A percentile compares a stretch with the other conserved stretches of the same genome.
These are phyloP conservation scores for Penicillium ucsense DNA, from an alignment of 495 filamentous ascomycete species.

Conservation along the genomic window DNA sequence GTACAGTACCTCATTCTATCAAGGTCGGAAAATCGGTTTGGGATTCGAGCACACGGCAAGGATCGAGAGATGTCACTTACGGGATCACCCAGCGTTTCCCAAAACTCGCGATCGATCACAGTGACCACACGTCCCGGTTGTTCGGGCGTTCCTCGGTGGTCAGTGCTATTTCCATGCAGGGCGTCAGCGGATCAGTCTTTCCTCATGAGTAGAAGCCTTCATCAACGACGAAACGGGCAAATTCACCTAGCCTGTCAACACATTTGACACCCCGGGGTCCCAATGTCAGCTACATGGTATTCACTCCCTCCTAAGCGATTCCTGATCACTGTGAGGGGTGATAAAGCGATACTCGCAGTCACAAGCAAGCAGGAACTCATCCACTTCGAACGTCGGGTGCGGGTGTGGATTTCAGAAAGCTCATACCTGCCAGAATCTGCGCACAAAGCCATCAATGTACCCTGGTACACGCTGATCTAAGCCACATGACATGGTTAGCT, in stretches of 20 bases:
- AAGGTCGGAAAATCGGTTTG: background rate
- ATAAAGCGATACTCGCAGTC: background rate
- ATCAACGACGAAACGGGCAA: background rate
- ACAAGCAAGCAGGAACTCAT: background rate
- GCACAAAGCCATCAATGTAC: slow-evolving; percentile 88
- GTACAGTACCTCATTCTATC: background rate
- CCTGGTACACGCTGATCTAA: slow-evolving; percentile 78
- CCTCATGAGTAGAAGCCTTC: background rate
- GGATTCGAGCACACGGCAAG: background rate
- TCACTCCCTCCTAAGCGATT: too few species aligned
- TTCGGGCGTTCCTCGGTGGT: slow-evolving; percentile 87
- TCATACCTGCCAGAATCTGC: slow-evolving; percentile 87
- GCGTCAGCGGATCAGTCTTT: background rate
- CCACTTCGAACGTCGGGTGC: background rate
- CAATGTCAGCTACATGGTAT: too few species aligned
- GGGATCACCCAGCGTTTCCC: slow-evolving; percentile 66
- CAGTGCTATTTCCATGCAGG: slow-evolving; percentile 43
- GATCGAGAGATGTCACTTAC: slow-evolving; percentile 11
- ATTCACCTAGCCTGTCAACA: background rate
- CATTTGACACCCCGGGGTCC: too few species aligned
- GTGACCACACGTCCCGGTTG: slow-evolving; percentile 89
- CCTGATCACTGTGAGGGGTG: too few species aligned
- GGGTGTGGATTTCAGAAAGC: background rate
- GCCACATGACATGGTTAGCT: background rate
- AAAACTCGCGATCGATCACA: slow-evolving; percentile 71